phyloP scores from a whole-genome alignment of 352 stramenopile species.

The Pseudoperonospora humuli region DNA sequence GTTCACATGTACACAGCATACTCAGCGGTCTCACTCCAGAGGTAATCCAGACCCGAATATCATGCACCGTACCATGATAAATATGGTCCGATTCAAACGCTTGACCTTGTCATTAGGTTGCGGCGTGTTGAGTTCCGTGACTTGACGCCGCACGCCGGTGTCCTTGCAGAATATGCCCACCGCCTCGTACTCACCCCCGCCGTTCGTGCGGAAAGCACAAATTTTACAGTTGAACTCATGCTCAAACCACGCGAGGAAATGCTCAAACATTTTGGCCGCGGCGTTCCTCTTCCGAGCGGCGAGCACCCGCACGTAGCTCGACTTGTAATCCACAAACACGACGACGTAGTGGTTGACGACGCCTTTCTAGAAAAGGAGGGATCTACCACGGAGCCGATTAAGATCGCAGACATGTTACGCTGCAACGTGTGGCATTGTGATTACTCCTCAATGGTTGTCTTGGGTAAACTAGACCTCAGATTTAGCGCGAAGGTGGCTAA shows the following conservation, averaged over 20 bases:
- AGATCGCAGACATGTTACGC: too few species aligned
- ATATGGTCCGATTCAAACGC: neutral
- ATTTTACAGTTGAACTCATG: neutral
- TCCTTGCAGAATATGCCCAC: slow-evolving; percentile 19
- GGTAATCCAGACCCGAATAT: slow-evolving; percentile 19
- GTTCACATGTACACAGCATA: slow-evolving; percentile 18
- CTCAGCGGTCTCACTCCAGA: slow-evolving; percentile 9
- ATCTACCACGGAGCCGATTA: too few species aligned
- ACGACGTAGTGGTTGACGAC: too few species aligned
- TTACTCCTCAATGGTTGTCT: too few species aligned
- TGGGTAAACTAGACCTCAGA: too few species aligned
- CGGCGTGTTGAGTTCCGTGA: slow-evolving; percentile 5
- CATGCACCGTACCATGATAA: slow-evolving; percentile 22
- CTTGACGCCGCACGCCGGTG: neutral
- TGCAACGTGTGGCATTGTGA: too few species aligned
- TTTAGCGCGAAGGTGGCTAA: too few species aligned
- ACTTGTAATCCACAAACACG: slow-evolving; percentile 1
- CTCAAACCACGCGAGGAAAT: neutral
- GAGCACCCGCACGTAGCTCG: neutral
- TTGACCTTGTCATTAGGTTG: slow-evolving; percentile 25
- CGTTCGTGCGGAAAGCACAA: slow-evolving; percentile 1
- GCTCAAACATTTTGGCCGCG: neutral
- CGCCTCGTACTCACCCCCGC: slow-evolving; percentile 14
- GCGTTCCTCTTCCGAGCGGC: neutral
- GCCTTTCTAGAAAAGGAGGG: too few species aligned